Evolutionary conservation across 805 yeast species (phyloP).

Genomic region (Lipomyces chichibuensis): DNA sequence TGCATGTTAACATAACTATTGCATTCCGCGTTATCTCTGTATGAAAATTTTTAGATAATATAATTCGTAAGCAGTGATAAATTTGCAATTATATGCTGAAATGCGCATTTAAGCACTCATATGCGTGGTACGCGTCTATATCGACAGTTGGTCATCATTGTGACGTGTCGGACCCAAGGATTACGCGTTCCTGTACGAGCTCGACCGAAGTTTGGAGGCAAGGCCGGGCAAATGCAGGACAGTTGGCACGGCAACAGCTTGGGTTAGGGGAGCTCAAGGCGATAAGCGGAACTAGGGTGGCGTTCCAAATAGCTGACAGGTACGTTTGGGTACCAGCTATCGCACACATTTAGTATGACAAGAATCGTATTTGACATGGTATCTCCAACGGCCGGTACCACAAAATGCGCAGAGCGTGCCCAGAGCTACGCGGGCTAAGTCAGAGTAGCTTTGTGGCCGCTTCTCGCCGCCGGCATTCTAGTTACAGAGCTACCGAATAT

Average conservation of each 20-base stretch:
- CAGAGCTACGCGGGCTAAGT: not conserved
- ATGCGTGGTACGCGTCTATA: too few relatives aligned
- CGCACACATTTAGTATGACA: not conserved
- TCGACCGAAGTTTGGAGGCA: not conserved
- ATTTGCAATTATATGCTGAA: too few relatives aligned
- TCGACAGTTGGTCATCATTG: too few relatives aligned
- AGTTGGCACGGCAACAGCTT: slow-evolving; percentile 1
- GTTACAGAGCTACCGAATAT: not conserved
- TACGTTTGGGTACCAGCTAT: not conserved
- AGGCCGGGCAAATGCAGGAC: not conserved
- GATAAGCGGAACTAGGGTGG: slow-evolving; percentile 1
- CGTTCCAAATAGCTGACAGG: not conserved
- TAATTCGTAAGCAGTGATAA: too few relatives aligned
- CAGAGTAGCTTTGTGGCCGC: not conserved
- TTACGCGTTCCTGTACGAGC: not conserved
- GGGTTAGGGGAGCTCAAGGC: not conserved
- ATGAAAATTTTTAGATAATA: too few relatives aligned
- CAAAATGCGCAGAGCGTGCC: not conserved
- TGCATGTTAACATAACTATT: too few relatives aligned
- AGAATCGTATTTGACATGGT: not conserved
- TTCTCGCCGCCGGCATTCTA: not conserved
- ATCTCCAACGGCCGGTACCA: not conserved
- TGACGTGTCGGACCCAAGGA: not conserved
- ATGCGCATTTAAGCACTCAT: too few relatives aligned
- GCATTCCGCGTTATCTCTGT: too few relatives aligned